A percentile compares a stretch with the other conserved stretches of the same genome.
phyloP scores from a whole-genome alignment of 768 basidiomycete genomes.

The Lactifluus echinatus region DNA sequence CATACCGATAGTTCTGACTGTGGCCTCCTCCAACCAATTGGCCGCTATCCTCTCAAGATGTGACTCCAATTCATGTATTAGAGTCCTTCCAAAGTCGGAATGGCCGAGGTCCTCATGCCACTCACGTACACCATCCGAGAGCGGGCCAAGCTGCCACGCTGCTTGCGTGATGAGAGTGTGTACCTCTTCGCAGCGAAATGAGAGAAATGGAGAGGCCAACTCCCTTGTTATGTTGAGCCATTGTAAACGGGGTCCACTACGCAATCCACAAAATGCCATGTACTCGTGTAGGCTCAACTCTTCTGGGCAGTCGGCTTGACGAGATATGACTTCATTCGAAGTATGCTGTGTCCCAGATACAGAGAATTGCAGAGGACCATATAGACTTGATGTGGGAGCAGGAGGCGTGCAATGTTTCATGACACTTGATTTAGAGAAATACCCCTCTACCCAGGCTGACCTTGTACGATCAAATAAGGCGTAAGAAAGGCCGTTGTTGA shows the following conservation, averaged over 20 bases:
- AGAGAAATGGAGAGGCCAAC: slow-evolving; percentile 32
- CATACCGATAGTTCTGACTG: slow-evolving; percentile 9
- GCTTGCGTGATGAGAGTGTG: slow-evolving; percentile 38
- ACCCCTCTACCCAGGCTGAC: background rate
- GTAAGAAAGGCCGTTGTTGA: slow-evolving; percentile 5
- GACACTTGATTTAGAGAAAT: background rate
- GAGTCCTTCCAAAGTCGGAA: slow-evolving; percentile 28
- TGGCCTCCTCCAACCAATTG: slow-evolving; percentile 32
- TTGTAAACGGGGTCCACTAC: slow-evolving; percentile 37
- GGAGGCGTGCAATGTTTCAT: background rate
- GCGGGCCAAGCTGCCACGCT: slow-evolving; percentile 35
- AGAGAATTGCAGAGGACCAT: background rate
- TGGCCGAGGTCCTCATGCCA: slow-evolving; percentile 36
- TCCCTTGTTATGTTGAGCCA: slow-evolving; percentile 46
- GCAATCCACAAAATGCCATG: slow-evolving; percentile 36
- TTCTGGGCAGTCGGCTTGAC: slow-evolving; percentile 34
- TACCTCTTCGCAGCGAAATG: slow-evolving; percentile 34
- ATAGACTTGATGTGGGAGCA: background rate
- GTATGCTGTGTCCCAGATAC: slow-evolving; percentile 17
- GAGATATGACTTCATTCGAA: slow-evolving; percentile 36
- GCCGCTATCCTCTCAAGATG: slow-evolving; percentile 30
- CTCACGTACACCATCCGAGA: slow-evolving; percentile 13
- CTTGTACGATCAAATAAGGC: background rate
- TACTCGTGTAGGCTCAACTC: slow-evolving; percentile 39
- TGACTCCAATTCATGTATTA: slow-evolving; percentile 31